phyloP scores from a whole-genome alignment of 2,329 filamentous ascomycete species.

The Fragosphaeria purpurea region DNA sequence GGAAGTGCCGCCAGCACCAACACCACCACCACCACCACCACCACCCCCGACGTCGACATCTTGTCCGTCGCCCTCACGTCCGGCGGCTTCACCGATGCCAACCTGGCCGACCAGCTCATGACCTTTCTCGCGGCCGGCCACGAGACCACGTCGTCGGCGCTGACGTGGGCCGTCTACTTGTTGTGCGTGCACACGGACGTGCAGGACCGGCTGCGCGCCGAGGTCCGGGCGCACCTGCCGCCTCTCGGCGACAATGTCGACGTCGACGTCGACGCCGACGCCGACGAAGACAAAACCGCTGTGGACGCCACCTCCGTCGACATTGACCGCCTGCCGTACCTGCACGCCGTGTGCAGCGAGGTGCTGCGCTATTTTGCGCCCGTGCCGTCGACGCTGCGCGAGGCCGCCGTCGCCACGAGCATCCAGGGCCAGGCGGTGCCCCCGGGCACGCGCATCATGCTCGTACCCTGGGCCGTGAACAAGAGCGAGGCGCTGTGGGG shows the following conservation, averaged over 20 bases:
- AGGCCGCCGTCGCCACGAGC: constrained; percentile 52
- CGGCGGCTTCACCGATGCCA: constrained; percentile 65
- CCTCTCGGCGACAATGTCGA: constrained; percentile 23
- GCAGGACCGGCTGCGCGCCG: constrained; percentile 56
- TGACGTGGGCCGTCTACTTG: constrained; percentile 67
- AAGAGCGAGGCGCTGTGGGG: constrained; percentile 64
- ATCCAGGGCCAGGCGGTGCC: constrained; percentile 58
- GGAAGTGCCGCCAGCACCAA: constrained; percentile 14
- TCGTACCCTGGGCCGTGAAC: constrained; percentile 61
- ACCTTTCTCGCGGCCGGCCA: constrained; percentile 78
- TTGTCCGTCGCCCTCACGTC: constrained; percentile 70
- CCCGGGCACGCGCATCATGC: constrained; percentile 57
- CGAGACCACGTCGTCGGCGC: constrained; percentile 65
- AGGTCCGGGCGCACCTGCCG: constrained; percentile 54
- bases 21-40: too few relatives aligned
- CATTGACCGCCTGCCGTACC: constrained; percentile 67
- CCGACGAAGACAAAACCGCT: too few relatives aligned
- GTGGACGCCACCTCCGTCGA: constrained; percentile 32
- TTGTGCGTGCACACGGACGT: constrained; percentile 56
- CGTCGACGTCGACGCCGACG: neutral
- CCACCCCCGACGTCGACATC: constrained; percentile 62
- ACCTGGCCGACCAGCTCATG: constrained; percentile 83
- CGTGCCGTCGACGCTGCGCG: constrained; percentile 60
- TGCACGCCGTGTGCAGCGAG: constrained; percentile 71
- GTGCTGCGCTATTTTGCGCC: constrained; percentile 63